Evolutionary conservation across 768 basidiomycete species (phyloP).

Genomic region (Suillus lakei): DNA sequence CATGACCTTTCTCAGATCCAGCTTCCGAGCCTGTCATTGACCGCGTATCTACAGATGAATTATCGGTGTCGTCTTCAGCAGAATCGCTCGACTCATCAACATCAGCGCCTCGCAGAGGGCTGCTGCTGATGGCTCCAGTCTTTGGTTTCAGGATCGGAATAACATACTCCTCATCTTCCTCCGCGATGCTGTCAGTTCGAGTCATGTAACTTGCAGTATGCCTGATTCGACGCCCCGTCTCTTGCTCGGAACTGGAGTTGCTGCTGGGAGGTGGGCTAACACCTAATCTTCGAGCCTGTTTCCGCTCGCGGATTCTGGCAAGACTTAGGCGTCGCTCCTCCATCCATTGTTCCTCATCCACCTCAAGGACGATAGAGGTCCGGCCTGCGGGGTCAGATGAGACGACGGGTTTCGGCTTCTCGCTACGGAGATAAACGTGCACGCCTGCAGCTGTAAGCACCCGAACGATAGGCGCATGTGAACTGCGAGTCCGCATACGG

Average conservation of each 20-base stretch:
- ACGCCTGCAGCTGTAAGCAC: conserved; percentile 70
- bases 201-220: conserved; percentile 26
- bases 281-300: conserved; percentile 36
- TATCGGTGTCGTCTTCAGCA: conserved; percentile 26
- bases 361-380: conserved; percentile 7
- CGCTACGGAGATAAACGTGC: conserved; percentile 23
- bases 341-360: conserved; percentile 41
- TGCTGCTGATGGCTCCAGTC: neutral
- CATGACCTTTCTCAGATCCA: conserved; percentile 24
- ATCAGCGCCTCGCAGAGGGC: conserved; percentile 12
- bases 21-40: conserved; percentile 31
- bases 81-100: conserved; percentile 10
- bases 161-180: conserved; percentile 29
- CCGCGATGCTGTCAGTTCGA: conserved; percentile 38
- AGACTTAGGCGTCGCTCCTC: conserved; percentile 39
- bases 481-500: conserved; percentile 79
- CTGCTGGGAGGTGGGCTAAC: conserved; percentile 22
- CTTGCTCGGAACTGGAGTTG: conserved; percentile 17
- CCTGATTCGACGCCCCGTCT: conserved; percentile 17
- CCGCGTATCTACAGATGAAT: conserved; percentile 24
- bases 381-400: conserved; percentile 12
- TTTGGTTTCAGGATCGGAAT: conserved; percentile 9
- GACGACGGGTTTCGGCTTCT: conserved; percentile 18
- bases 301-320: conserved; percentile 35
- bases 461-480: conserved; percentile 73